Conservation (phyloP, 2,329 filamentous ascomycete genomes). For the Coniochaeta prunicola region DNA sequence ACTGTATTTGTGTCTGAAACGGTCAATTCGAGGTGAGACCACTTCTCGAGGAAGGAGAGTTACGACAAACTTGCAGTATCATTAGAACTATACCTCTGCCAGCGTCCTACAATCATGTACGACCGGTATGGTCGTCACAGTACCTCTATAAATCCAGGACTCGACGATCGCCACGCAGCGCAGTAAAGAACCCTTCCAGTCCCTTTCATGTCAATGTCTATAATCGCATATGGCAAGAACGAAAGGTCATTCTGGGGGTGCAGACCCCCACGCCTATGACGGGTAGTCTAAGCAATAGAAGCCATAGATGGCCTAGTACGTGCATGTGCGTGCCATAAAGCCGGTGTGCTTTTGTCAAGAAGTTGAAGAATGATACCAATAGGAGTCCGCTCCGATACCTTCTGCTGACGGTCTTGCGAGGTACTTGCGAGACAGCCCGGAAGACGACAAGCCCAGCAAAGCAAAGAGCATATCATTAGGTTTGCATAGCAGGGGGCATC, state of each 20-base stretch:
- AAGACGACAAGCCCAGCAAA: background rate
- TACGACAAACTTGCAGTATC: background rate
- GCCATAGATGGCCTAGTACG: background rate
- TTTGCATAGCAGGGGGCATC: background rate
- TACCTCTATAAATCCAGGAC: background rate
- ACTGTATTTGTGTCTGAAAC: background rate
- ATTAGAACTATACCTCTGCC: background rate
- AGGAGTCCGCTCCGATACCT: background rate
- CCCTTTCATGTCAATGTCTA: background rate
- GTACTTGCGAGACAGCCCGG: background rate
- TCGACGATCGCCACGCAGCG: background rate
- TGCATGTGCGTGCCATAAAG: background rate
- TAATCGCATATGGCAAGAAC: background rate
- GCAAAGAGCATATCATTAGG: background rate
- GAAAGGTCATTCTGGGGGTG: background rate
- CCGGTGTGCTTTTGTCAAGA: background rate
- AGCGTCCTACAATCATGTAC: background rate
- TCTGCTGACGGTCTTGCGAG: background rate
- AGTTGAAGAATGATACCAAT: background rate
- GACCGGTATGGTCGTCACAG: background rate
- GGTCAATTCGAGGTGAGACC: background rate
- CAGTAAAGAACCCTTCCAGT: background rate
- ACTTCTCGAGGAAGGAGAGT: background rate
- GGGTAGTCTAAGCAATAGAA: background rate
- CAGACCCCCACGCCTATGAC: background rate